Percentiles rank a stretch among this genome's conserved stretches.
phyloP scores from a whole-genome alignment of 139 green algal species.

The Cymbomonas tetramitiformis region DNA sequence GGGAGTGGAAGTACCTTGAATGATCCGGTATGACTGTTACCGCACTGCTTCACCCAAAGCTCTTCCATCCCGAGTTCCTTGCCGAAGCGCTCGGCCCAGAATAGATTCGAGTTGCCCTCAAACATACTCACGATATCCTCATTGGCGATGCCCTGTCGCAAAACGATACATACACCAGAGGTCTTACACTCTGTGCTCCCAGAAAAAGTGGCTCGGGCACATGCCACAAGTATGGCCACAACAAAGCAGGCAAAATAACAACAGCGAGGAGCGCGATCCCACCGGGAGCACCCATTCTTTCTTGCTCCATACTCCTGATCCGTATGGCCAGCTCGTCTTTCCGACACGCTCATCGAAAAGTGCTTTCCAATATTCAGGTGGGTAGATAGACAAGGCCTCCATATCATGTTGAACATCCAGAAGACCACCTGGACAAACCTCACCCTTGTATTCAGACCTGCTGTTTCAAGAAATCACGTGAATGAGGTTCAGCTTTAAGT shows the following conservation, averaged over 20 bases:
- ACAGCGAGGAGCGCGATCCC: too few relatives aligned
- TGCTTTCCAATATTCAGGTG: conserved; percentile 76
- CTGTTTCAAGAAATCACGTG: too few relatives aligned
- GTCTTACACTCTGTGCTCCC: too few relatives aligned
- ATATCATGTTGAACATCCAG: conserved; percentile 96
- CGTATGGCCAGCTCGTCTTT: conserved; percentile 85
- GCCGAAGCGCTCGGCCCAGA: conserved; percentile 96
- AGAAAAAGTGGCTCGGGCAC: too few relatives aligned
- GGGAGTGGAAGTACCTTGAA: too few relatives aligned
- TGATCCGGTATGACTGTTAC: conserved; percentile 89
- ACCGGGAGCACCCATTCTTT: conserved; percentile 98
- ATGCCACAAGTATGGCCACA: too few relatives aligned
- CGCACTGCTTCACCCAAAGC: conserved; percentile 99
- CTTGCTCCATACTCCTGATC: conserved; percentile 96
- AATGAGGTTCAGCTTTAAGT: too few relatives aligned
- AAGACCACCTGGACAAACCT: too few relatives aligned
- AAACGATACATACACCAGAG: too few relatives aligned
- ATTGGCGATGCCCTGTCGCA: conserved; percentile 60
- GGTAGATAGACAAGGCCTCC: conserved; percentile 63
- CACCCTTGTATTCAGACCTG: too few relatives aligned
- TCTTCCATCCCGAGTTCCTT: conserved; percentile 86
- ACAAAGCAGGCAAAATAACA: too few relatives aligned
- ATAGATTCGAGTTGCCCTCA: conserved; percentile 97
- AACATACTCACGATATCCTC: conserved; percentile 98
- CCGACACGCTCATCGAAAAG: conserved; percentile 83